These are phyloP conservation scores for Hypseocharis bilobata DNA, from an alignment of 441 rosid species.

Conservation along the genomic window DNA sequence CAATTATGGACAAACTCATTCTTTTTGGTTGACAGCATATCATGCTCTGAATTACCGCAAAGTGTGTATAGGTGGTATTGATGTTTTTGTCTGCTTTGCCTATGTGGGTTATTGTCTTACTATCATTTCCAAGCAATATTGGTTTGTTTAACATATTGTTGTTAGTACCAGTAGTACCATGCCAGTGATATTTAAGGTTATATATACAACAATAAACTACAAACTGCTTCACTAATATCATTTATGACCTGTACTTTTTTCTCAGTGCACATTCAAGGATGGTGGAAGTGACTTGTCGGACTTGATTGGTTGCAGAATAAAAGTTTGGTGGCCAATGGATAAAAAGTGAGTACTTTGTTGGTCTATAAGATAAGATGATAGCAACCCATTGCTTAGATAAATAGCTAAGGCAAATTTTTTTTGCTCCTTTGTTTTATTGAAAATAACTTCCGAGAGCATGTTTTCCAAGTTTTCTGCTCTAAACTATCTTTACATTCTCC, in stretches of 20 bases:
- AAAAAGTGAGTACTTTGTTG: conserved; percentile 55
- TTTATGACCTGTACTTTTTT: conserved; percentile 25
- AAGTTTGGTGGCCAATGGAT: conserved; percentile 99
- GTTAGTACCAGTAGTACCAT: background rate
- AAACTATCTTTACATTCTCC: background rate
- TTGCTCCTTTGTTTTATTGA: background rate
- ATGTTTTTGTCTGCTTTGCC: background rate
- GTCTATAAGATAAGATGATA: background rate
- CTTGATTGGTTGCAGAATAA: conserved; percentile 73
- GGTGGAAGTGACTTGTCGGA: conserved; percentile 50
- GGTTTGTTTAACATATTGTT: background rate
- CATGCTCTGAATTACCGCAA: background rate
- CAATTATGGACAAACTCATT: too few species aligned
- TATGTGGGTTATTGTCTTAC: background rate
- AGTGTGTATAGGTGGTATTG: background rate
- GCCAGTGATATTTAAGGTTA: background rate
- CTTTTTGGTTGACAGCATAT: too few species aligned
- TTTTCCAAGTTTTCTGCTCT: background rate
- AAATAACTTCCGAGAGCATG: background rate
- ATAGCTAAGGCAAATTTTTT: too few species aligned
- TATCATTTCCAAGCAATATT: background rate
- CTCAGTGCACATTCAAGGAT: conserved; percentile 59
- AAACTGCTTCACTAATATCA: background rate
- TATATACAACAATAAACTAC: background rate
- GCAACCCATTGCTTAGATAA: background rate